Base-by-base conservation (phyloP, 2,329 filamentous ascomycete genomes). In the Sarocladiaceae sp. region DNA sequence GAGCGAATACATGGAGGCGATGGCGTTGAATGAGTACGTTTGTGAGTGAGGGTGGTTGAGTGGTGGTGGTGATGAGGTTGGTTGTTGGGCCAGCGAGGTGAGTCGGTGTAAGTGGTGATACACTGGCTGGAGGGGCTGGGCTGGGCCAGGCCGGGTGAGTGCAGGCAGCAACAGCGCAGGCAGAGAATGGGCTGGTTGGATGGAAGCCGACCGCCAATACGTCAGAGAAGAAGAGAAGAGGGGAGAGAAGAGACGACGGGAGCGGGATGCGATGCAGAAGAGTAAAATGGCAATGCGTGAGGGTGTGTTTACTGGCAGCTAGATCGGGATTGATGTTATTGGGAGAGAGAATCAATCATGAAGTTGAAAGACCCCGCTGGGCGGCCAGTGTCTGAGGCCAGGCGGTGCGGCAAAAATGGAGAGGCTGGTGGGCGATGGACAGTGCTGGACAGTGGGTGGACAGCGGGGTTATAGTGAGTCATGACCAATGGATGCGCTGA, bases 1-100 rank as follows among this genome's bases (percentile, higher is more conserved):
- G 65, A 83, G 71, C 54, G 80, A 79, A 71, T 75, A 76, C 79
- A 83, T 82, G 63, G 68, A 68, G 39, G 46, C 8, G 22, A 8
- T 25, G 42, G 26, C 28, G 37, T 5, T 20, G 18, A 42, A 11
- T 25, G 5, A n/a, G 18, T 42, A 20, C 6, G n/a, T 37, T 12
- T n/a, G 37, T 25, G 37, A 25, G 22, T 22, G 37, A 42, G 15
- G 29, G 37, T 22, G 39, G 25, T 6, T 22, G 39, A 25, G 39
- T 8, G 29, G 29, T 10, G 29, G 29, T 10, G 29, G 29, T 10
- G 20, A 6, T n/a, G 6, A 37, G 10, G 11, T 23, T 36, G 33
- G 15, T n/a, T 36, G 33, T 36, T n/a, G 33, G 33, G 33, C 33
- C 15, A 12, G 5, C 15, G 18, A 15, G 18, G 37, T 42, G 37